Evolutionary conservation across 192 early-diverging fungal genomes (phyloP).

Genomic region (Rhizophagus prolifer): DNA sequence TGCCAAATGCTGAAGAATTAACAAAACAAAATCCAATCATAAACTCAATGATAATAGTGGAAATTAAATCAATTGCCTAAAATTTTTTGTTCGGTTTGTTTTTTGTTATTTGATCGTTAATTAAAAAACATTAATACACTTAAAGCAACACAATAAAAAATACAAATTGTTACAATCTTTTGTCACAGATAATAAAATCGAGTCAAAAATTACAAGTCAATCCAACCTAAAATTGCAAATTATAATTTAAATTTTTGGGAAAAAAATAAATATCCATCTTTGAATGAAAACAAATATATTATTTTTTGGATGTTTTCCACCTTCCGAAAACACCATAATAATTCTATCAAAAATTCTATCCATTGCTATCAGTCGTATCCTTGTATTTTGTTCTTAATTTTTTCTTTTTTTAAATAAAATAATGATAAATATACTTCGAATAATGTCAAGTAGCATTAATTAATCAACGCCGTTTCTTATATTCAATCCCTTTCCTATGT

Average conservation of each 20-base stretch:
- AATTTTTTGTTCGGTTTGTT: background rate
- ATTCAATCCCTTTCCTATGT: background rate
- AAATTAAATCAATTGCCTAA: background rate
- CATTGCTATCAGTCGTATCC: background rate
- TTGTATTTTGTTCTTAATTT: background rate
- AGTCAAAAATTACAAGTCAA: background rate
- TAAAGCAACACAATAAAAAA: background rate
- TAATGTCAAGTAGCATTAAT: background rate
- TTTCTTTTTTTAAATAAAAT: background rate
- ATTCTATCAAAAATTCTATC: background rate
- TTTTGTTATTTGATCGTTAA: background rate
- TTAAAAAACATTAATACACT: background rate
- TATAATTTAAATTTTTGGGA: background rate
- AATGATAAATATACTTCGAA: background rate
- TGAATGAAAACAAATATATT: no score
- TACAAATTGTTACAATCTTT: background rate
- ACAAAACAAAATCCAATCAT: background rate
- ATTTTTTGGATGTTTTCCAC: no score
- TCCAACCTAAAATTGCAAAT: background rate
- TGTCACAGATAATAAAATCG: background rate
- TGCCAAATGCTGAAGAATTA: background rate
- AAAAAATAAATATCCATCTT: background rate
- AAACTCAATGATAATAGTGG: background rate
- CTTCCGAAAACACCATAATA: background rate
- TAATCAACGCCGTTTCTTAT: background rate